Base-by-base conservation (phyloP, 2,329 filamentous ascomycete species). In the Nigrospora osmanthi region DNA sequence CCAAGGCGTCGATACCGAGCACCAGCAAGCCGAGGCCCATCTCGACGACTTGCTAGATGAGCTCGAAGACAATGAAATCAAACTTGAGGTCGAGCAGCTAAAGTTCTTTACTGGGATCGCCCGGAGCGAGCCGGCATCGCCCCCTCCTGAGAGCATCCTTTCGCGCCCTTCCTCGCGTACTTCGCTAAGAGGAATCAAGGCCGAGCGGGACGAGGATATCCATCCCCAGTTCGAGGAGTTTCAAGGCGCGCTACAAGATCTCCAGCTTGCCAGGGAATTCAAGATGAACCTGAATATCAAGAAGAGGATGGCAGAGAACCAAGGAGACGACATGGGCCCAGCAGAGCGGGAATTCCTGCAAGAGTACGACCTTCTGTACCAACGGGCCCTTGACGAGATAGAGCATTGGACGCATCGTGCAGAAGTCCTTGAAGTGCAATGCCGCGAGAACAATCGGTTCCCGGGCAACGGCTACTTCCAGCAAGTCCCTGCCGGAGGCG, bases 151-250 rank as follows among this genome's bases (percentile, higher is more conserved):
- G 28, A 23, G 41, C 40, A 50, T 55, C 14, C 45, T 14, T 28
- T 40, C 43, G 40, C 50, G 51, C 15, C 47, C 51, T 13, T 40
- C 51, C 19, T 52, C 50, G 10, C 49, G 54, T 34, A 49, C 54
- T 35, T 52, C 50, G 11, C 45, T 62, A 19, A 52, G 50, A 37
- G 59, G 59, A 11, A 62, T 62, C 37, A 53, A 51, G n/a, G 57
- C 54, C 39, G 58, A 61, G 17, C 55, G 58, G 5, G 49, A 55
- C 1, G 66, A 69, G 44, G 68, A 70, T 35, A 54, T 68, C 2
- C 73, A 78, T 48, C 74, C 74, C 2, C 57, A 72, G 3, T 77
- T 75, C 50, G 51, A 60, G 11, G 58, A 67, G 15, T 61, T 78
- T 6, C 62, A 70, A 14, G 62, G 65, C 12, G 63, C 65, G 1